Evolutionary conservation across 768 basidiomycete genomes (phyloP).

Genomic region (Xanthoconium stramineum): DNA sequence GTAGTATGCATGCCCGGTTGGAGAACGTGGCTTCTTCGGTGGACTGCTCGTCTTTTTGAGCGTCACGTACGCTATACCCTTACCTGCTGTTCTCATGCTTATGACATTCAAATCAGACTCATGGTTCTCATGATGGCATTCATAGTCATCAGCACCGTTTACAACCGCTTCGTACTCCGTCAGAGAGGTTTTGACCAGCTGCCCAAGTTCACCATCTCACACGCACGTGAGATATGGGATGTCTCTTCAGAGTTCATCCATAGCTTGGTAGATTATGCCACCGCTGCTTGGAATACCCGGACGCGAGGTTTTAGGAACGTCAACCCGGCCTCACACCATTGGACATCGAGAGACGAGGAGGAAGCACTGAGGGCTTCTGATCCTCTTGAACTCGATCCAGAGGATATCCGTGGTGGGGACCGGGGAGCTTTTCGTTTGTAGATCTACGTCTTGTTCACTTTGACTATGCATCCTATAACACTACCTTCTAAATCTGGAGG

Average conservation of each 20-base stretch:
- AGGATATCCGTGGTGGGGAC: neutral
- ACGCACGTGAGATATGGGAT: constrained; percentile 22
- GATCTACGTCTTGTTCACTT: neutral
- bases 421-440: constrained; percentile 7
- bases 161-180: constrained; percentile 74
- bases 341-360: constrained; percentile 32
- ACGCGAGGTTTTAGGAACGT: constrained; percentile 8
- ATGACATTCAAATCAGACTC: constrained; percentile 37
- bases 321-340: constrained; percentile 29
- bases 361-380: constrained; percentile 24
- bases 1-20: constrained; percentile 72
- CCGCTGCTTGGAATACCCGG: constrained; percentile 17
- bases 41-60: constrained; percentile 55
- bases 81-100: neutral
- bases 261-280: constrained; percentile 9
- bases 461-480: neutral
- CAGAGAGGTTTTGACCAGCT: constrained; percentile 71
- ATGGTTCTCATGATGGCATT: constrained; percentile 60
- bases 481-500: constrained; percentile 25
- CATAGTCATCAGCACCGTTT: constrained; percentile 65
- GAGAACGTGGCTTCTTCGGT: constrained; percentile 48
- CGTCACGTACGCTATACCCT: constrained; percentile 49
- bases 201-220: constrained; percentile 50
- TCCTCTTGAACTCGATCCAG: constrained; percentile 19
- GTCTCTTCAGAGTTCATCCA: constrained; percentile 20